These are phyloP conservation scores for Melanomma pulvis-pyrius DNA, from an alignment of 495 filamentous ascomycete species.

Conservation along the genomic window DNA sequence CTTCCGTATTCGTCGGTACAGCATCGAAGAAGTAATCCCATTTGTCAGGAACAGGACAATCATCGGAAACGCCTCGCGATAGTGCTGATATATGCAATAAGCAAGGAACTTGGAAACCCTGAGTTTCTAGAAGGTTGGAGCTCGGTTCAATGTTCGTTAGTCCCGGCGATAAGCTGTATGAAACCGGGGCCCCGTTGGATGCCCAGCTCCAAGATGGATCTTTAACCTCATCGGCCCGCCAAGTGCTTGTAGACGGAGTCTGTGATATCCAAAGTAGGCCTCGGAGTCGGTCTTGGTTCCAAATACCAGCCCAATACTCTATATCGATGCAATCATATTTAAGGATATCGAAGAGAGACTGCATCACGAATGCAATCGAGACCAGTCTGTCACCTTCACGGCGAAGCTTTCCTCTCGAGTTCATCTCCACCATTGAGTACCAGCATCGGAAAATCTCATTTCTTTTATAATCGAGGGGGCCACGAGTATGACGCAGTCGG, in stretches of 20 bases:
- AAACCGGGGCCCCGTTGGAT: background rate
- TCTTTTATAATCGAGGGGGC: background rate
- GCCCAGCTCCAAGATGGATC: background rate
- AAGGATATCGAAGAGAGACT: background rate
- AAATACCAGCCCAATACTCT: background rate
- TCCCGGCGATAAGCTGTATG: background rate
- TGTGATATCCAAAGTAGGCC: conserved; percentile 1
- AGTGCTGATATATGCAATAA: background rate
- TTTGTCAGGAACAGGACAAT: background rate
- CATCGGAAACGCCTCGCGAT: background rate
- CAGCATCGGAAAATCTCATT: background rate
- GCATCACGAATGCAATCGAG: background rate
- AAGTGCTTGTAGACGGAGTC: background rate
- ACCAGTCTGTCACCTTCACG: background rate
- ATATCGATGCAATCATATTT: background rate
- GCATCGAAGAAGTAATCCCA: background rate
- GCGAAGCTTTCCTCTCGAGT: background rate
- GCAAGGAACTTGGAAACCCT: background rate
- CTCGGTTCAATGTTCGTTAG: background rate
- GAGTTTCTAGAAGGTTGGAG: background rate
- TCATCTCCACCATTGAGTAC: background rate
- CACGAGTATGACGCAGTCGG: background rate
- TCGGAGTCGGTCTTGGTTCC: background rate
- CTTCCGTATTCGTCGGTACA: background rate
- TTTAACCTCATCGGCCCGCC: background rate